Percentiles rank a stretch among this genome's conserved stretches.
Conservation (phyloP, 805 yeast species). For the Kuraishia hungarica region DNA sequence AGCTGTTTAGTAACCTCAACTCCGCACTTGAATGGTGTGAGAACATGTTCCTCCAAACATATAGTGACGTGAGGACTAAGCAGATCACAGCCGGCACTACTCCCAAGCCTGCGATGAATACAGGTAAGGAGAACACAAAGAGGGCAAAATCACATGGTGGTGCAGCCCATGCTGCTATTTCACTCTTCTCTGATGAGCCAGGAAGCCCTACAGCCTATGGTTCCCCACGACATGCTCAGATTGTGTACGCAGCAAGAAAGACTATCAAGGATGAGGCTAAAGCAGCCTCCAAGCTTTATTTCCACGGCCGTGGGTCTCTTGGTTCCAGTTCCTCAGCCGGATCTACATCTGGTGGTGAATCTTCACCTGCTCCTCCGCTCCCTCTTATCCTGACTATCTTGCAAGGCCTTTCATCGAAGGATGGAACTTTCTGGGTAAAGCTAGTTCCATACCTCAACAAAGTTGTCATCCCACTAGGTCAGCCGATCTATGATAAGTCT, state of each 20-base stretch:
- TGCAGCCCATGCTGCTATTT: conserved; percentile 3
- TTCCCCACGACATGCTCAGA: conserved; percentile 46
- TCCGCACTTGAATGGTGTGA: conserved; percentile 96
- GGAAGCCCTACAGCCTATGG: conserved; percentile 21
- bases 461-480: conserved; percentile 37
- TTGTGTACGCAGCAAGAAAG: conserved; percentile 42
- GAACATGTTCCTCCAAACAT: conserved; percentile 69
- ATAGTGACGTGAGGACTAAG: conserved; percentile 28
- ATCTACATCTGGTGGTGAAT: neutral
- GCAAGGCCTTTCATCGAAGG: conserved; percentile 44
- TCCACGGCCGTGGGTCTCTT: conserved; percentile 6
- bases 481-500: conserved; percentile 36
- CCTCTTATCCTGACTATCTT: conserved; percentile 58
- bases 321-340: neutral
- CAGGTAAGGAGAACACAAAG: neutral
- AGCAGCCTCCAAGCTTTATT: conserved; percentile 6
- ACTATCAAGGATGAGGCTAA: conserved; percentile 31
- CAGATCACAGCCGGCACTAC: neutral
- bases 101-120: conserved; percentile 2
- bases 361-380: conserved; percentile 34
- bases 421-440: conserved; percentile 53
- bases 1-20: conserved; percentile 71
- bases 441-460: conserved; percentile 49
- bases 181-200: conserved; percentile 11
- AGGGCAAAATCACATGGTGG: neutral